phyloP scores from a whole-genome alignment of 2,329 filamentous ascomycete genomes.

The Cryphonectria japonica region DNA sequence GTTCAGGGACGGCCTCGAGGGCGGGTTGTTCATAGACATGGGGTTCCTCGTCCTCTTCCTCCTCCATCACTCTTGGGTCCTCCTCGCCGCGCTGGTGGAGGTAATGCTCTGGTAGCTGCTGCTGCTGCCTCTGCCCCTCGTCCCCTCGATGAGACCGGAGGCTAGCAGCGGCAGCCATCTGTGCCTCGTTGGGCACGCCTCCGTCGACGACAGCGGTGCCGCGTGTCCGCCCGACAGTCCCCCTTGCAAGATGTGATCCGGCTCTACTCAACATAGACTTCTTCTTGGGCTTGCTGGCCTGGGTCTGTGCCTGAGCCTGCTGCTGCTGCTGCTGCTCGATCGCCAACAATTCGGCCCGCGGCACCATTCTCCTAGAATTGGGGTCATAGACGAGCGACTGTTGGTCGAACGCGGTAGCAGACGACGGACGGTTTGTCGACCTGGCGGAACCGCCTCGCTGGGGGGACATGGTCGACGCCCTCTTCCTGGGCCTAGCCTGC shows the following conservation, averaged over 20 bases:
- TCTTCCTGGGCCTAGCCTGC: constrained; percentile 28
- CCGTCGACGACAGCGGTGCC: constrained; percentile 49
- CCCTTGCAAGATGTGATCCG: constrained; percentile 54
- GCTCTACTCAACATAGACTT: constrained; percentile 43
- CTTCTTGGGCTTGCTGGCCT: constrained; percentile 43
- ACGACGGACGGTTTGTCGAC: constrained; percentile 32
- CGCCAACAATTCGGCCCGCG: constrained; percentile 48
- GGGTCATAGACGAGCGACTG: constrained; percentile 63
- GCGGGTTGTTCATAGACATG: constrained; percentile 21
- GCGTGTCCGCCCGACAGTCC: constrained; percentile 56
- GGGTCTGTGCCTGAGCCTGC: constrained; percentile 36
- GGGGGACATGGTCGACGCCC: constrained; percentile 35
- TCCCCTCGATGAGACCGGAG: constrained; percentile 17
- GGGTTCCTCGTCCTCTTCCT: constrained; percentile 27
- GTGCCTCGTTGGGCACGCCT: constrained; percentile 16
- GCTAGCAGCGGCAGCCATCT: constrained; percentile 25
- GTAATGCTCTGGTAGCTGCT: background rate
- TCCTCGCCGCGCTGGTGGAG: background rate
- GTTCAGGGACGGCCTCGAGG: background rate
- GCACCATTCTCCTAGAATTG: constrained; percentile 67
- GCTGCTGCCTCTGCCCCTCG: constrained; percentile 20
- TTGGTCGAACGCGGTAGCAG: constrained; percentile 41
- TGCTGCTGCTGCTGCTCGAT: constrained; percentile 47
- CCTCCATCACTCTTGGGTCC: constrained; percentile 30
- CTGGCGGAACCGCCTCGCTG: constrained; percentile 34